Conservation (phyloP, 148 eudicot genomes). For the Diospyros lotus region DNA sequence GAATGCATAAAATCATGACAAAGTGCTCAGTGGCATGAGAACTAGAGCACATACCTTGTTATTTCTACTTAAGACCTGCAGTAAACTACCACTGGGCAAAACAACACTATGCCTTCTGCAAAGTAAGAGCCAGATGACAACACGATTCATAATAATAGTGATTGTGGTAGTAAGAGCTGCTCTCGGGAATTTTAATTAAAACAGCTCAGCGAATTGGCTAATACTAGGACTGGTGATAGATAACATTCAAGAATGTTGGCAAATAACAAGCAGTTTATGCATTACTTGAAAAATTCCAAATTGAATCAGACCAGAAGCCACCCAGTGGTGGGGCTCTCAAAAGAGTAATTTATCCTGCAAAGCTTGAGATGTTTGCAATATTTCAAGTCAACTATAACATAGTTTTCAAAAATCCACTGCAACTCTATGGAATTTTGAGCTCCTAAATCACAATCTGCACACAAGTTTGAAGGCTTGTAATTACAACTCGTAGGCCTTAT, state of each 20-base stretch:
- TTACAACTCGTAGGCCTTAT: neutral
- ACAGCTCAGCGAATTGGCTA: neutral
- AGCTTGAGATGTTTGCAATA: neutral
- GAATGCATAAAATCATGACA: neutral
- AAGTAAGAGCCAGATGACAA: neutral
- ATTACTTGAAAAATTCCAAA: neutral
- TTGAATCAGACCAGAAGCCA: neutral
- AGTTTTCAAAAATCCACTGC: neutral
- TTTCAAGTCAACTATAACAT: neutral
- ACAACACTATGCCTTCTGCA: neutral
- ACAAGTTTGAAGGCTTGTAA: neutral
- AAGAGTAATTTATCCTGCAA: neutral
- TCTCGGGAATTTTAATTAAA: neutral
- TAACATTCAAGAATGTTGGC: neutral
- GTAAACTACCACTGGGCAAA: neutral
- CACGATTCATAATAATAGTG: neutral
- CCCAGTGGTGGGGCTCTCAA: neutral
- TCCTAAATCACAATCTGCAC: neutral
- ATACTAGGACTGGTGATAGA: neutral
- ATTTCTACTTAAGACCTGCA: neutral
- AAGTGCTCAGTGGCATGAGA: neutral
- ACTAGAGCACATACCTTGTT: slow-evolving; percentile 4
- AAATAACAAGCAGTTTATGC: neutral
- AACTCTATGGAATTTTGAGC: slow-evolving; percentile 3
- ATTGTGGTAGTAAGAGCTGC: neutral